Evolutionary conservation across 2,329 filamentous ascomycete genomes (phyloP).

Genomic region (Zasmidium angulare): DNA sequence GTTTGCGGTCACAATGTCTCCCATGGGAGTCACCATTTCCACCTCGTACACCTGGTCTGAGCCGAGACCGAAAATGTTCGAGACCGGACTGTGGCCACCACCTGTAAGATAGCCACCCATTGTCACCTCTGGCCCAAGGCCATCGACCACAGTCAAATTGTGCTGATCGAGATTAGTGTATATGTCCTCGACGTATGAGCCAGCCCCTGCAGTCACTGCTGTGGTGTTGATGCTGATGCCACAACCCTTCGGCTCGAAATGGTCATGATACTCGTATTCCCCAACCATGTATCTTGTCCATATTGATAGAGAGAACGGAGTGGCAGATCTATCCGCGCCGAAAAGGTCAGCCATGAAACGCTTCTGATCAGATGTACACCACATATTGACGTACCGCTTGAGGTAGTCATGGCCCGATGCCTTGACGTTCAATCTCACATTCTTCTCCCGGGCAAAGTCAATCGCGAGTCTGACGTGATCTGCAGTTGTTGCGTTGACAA

Average conservation of each 20-base stretch:
- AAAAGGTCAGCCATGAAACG: neutral
- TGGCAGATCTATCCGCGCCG: too few species aligned
- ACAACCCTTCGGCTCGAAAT: constrained; percentile 31
- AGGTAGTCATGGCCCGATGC: constrained; percentile 40
- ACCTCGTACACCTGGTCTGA: neutral
- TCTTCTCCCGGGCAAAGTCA: constrained; percentile 34
- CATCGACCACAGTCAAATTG: too few species aligned
- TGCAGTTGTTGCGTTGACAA: constrained; percentile 7
- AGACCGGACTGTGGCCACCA: constrained; percentile 1
- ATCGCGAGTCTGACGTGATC: constrained; percentile 3
- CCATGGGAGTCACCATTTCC: constrained; percentile 23
- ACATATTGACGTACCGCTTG: too few species aligned
- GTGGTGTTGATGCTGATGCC: neutral
- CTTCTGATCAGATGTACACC: neutral
- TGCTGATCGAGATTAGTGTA: constrained; percentile 16
- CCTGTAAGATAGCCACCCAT: constrained; percentile 6
- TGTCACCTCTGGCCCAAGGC: constrained; percentile 16
- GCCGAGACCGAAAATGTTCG: neutral
- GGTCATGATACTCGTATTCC: constrained; percentile 29
- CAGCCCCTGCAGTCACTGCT: constrained; percentile 32
- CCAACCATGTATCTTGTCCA: constrained; percentile 21
- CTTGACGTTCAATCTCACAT: constrained; percentile 50
- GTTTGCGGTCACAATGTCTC: constrained; percentile 20
- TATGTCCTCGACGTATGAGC: constrained; percentile 33
- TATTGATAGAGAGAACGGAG: too few species aligned